Percentiles rank a stretch among this genome's conserved stretches.
phyloP scores from a whole-genome alignment of 331 rosid species.

The Ulmus americana region DNA sequence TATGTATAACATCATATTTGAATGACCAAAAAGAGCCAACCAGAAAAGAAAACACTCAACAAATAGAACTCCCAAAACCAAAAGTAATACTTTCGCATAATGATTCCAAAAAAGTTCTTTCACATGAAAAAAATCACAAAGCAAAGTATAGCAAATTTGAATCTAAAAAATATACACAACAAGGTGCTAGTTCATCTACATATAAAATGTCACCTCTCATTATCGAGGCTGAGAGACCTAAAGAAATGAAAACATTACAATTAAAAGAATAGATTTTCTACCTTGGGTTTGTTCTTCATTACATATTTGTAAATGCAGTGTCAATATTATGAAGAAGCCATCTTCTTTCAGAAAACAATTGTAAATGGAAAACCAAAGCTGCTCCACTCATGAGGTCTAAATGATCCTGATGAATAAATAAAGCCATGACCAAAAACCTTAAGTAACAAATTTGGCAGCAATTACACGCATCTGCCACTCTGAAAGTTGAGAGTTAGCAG shows the following conservation, averaged over 20 bases:
- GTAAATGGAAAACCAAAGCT: constrained; percentile 8
- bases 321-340: neutral
- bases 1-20: neutral
- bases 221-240: neutral
- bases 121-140: neutral
- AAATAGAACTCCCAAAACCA: neutral
- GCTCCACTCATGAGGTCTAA: neutral
- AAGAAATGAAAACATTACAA: neutral
- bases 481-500: constrained; percentile 9
- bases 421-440: constrained; percentile 3
- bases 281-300: neutral
- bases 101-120: neutral
- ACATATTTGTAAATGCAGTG: neutral
- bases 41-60: neutral
- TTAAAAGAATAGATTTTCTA: neutral
- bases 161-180: neutral
- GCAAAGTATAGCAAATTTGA: neutral
- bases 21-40: neutral
- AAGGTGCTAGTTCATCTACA: neutral
- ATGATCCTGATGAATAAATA: neutral
- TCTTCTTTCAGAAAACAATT: constrained; percentile 7
- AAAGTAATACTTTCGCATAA: neutral
- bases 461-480: constrained; percentile 14
- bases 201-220: neutral
- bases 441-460: constrained; percentile 10